phyloP scores from a whole-genome alignment of 106 monocot species.

The Narthecium ossifragum region DNA sequence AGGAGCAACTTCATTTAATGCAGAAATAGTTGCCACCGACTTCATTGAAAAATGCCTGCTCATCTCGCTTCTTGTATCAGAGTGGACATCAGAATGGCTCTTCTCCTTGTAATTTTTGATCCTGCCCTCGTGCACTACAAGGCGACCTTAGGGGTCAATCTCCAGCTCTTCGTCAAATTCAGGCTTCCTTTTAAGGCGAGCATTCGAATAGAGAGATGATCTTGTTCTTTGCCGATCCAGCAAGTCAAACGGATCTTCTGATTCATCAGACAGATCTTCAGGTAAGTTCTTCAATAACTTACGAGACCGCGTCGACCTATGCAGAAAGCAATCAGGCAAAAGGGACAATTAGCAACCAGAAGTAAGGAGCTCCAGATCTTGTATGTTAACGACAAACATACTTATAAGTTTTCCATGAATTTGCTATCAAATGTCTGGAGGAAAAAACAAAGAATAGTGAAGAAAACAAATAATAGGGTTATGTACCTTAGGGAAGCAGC shows the following conservation, averaged over 20 bases:
- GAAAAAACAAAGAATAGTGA: neutral
- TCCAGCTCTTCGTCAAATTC: constrained; percentile 51
- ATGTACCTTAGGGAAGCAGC: constrained; percentile 30
- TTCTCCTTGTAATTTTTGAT: constrained; percentile 35
- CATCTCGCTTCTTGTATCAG: constrained; percentile 30
- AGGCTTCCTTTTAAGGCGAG: constrained; percentile 34
- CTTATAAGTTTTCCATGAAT: too few relatives aligned
- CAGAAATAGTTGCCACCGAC: constrained; percentile 23
- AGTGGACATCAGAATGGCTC: constrained; percentile 10
- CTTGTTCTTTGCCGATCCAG: constrained; percentile 68
- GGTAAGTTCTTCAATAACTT: constrained; percentile 32
- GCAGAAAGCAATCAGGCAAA: neutral
- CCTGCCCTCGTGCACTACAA: constrained; percentile 51
- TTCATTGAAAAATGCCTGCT: constrained; percentile 7
- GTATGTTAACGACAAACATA: too few relatives aligned
- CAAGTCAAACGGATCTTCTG: constrained; percentile 60
- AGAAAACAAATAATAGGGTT: neutral
- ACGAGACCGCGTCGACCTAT: constrained; percentile 31
- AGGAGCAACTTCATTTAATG: too few relatives aligned
- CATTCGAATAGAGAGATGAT: constrained; percentile 35
- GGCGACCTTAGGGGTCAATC: constrained; percentile 69
- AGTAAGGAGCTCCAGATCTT: too few relatives aligned
- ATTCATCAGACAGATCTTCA: constrained; percentile 41
- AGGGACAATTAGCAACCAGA: too few relatives aligned
- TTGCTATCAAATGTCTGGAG: neutral